phyloP scores from a whole-genome alignment of 179 eudicot species.

The Beta lomatogona region DNA sequence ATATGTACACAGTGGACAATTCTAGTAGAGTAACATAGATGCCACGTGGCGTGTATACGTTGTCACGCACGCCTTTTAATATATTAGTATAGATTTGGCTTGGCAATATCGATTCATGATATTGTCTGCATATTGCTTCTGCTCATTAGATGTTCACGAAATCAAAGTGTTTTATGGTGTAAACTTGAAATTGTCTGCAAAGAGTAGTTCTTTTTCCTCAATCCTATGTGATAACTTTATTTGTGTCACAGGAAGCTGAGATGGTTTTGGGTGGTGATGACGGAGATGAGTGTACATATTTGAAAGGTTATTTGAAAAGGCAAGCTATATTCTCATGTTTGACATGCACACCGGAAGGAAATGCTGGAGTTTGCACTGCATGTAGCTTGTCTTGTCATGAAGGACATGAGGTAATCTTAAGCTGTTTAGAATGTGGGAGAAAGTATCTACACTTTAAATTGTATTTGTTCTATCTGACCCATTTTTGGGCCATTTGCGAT shows the following conservation, averaged over 20 bases:
- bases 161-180: background rate
- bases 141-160: background rate
- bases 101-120: no score
- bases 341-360: slow-evolving; percentile 98
- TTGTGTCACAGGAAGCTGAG: slow-evolving; percentile 73
- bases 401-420: slow-evolving; percentile 79
- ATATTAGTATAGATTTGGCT: no score
- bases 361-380: slow-evolving; percentile 96
- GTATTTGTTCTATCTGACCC: background rate
- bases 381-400: slow-evolving; percentile 94
- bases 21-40: no score
- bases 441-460: no score
- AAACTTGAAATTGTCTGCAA: background rate
- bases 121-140: background rate
- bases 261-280: slow-evolving; percentile 96
- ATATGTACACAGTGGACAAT: no score
- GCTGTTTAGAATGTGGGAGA: background rate
- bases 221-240: background rate
- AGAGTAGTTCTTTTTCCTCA: background rate
- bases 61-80: no score
- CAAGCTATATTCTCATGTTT: slow-evolving; percentile 96
- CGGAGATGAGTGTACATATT: slow-evolving; percentile 90
- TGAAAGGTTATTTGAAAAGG: slow-evolving; percentile 87
- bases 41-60: no score
- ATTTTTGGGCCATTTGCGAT: background rate